Conservation (phyloP, 2,329 filamentous ascomycete species). For the Hymenoscyphus albidus region DNA sequence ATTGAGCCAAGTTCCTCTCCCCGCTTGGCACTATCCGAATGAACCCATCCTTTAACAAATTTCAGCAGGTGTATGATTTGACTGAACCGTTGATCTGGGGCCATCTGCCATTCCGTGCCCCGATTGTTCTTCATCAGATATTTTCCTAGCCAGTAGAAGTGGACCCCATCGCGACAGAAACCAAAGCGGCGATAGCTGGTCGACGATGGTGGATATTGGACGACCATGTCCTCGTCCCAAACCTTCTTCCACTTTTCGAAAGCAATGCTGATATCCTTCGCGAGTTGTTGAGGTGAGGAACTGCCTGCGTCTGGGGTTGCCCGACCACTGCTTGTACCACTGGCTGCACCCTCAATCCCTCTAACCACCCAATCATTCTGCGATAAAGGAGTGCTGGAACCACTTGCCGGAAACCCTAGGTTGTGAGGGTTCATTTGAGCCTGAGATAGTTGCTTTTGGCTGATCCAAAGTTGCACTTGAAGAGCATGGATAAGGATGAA, state of each 20-base stretch:
- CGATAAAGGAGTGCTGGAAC: constrained; percentile 53
- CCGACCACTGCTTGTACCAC: constrained; percentile 44
- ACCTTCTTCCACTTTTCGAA: constrained; percentile 68
- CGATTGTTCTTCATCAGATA: constrained; percentile 59
- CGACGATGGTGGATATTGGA: constrained; percentile 59
- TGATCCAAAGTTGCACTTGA: constrained; percentile 56
- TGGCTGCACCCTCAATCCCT: constrained; percentile 40
- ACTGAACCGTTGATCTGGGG: constrained; percentile 56
- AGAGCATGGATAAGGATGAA: constrained; percentile 70
- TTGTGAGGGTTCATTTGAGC: constrained; percentile 18
- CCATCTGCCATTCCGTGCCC: constrained; percentile 49
- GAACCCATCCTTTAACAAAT: constrained; percentile 56
- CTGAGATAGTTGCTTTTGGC: constrained; percentile 42
- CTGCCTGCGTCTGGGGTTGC: constrained; percentile 43
- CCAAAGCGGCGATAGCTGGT: constrained; percentile 58
- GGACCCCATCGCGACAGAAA: constrained; percentile 67
- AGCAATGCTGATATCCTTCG: constrained; percentile 48
- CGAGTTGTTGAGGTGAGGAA: constrained; percentile 38
- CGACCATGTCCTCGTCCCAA: constrained; percentile 67
- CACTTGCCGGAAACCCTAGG: constrained; percentile 36
- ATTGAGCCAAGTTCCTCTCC: constrained; percentile 67
- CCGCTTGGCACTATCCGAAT: constrained; percentile 58
- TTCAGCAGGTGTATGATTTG: constrained; percentile 60
- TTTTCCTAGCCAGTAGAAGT: constrained; percentile 70
- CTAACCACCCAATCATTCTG: constrained; percentile 55